Base-by-base conservation (phyloP, 2,329 filamentous ascomycete species). In the Massarina eburnea region DNA sequence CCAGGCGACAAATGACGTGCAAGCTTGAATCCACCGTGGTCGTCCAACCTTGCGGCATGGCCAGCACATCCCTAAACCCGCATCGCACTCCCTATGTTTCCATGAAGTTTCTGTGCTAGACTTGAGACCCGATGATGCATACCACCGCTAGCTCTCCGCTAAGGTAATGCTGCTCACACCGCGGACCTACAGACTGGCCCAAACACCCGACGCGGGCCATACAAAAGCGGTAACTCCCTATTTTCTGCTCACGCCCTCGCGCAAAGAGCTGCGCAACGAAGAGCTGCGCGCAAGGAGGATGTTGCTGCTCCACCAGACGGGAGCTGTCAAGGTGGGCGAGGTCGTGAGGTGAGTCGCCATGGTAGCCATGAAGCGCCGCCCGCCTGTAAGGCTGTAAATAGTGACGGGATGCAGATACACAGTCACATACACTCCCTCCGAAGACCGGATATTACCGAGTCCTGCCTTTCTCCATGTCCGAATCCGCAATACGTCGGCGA, bases 311-410 rank as follows among this genome's bases (percentile, higher is more conserved):
- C 89, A 96, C 73, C 94, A 97, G 74, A 80, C 86, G 54, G 94
- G 94, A 64, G 89, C 82, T 74, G 87, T 97, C 68, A 95, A 92
- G 72, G 88, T 97, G 55, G 94, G 94, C 67, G 91, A 97, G 74
- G 86, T 96, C 30, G 84, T 96, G 53, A 87, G 94, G 75, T 95
- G 85, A 64, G 71, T 59, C 38, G 42, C 36, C 34, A 6, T 4
- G n/a, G 39, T 33, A 21, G 32, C 19, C 20, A 36, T 26, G 32
- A 40, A 19, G 40, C 26, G 41, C 41, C 45, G n/a, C n/a, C n/a
- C 46, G 43, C 46, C 20, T n/a, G 15, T 34, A n/a, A 12, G 6
- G 27, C 26, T 47, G 38, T 52, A 10, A 52, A 48, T 50, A 49
- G 39, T 53, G 48, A 54, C 27, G 21, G n/a, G 45, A 39, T 19